These are phyloP conservation scores for Hibiscus syriacus DNA, from an alignment of 345 rosid genomes.

Conservation along the genomic window DNA sequence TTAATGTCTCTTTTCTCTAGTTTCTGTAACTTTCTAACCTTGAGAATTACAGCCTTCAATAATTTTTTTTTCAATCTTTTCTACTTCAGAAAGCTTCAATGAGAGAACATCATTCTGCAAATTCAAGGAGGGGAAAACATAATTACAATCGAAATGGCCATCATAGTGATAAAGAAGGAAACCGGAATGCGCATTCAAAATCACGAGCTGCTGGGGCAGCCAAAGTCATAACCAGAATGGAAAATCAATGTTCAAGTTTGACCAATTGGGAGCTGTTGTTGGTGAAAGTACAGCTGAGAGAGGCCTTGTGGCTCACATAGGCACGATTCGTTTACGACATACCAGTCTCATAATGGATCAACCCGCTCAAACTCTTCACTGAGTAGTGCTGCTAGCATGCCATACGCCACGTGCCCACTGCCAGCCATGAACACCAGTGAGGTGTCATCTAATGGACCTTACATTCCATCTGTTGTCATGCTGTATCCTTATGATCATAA, in stretches of 20 bases:
- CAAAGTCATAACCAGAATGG: constrained; percentile 55
- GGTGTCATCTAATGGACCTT: constrained; percentile 58
- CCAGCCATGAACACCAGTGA: constrained; percentile 49
- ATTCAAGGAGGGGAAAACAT: constrained; percentile 63
- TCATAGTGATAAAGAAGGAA: constrained; percentile 69
- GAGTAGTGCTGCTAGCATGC: constrained; percentile 42
- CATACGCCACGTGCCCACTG: constrained; percentile 62
- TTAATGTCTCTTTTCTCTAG: not conserved
- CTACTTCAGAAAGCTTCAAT: constrained; percentile 11
- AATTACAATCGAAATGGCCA: constrained; percentile 66
- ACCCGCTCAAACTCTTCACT: constrained; percentile 39
- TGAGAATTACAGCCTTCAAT: not conserved
- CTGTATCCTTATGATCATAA: constrained; percentile 65
- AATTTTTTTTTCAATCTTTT: not conserved
- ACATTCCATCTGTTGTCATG: constrained; percentile 63
- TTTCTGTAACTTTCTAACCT: not conserved
- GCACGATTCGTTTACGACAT: constrained; percentile 45
- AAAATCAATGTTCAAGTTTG: constrained; percentile 42
- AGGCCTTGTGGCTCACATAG: constrained; percentile 58
- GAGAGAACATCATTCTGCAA: constrained; percentile 26
- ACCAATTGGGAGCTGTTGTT: constrained; percentile 27
- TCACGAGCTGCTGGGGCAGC: constrained; percentile 58
- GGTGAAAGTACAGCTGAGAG: constrained; percentile 51
- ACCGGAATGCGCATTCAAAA: constrained; percentile 61
- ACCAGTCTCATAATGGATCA: constrained; percentile 63